Evolutionary conservation across 169 alveolate genomes (phyloP).

Genomic region (Perkinsus marinus): DNA sequence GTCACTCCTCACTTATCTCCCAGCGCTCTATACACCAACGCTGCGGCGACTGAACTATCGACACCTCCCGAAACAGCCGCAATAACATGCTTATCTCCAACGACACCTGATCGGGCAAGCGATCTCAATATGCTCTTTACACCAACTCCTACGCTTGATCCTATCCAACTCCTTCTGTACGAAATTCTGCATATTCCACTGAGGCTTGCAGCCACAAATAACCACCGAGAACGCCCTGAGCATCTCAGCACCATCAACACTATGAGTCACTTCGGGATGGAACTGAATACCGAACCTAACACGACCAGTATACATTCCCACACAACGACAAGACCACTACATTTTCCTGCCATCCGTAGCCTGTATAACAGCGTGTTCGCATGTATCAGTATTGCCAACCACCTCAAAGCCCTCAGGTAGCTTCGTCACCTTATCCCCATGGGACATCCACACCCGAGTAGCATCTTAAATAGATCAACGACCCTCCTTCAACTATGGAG

Average conservation of each 20-base stretch:
- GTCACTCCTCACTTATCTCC: slow-evolving; percentile 11
- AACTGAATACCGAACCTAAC: slow-evolving; percentile 31
- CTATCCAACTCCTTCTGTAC: slow-evolving; percentile 12
- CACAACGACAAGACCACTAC: not conserved
- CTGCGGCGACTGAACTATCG: slow-evolving; percentile 39
- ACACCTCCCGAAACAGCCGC: slow-evolving; percentile 48
- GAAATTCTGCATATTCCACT: slow-evolving; percentile 37
- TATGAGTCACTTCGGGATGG: slow-evolving; percentile 44
- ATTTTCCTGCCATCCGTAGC: not conserved
- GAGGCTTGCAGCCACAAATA: not conserved
- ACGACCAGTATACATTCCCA: not conserved
- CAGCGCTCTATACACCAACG: slow-evolving; percentile 17
- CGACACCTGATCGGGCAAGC: not conserved
- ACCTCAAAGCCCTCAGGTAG: slow-evolving; percentile 11
- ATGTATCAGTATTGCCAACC: not conserved
- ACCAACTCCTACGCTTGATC: not conserved
- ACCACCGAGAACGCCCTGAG: slow-evolving; percentile 24
- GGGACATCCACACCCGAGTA: slow-evolving; percentile 39
- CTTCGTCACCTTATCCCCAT: slow-evolving; percentile 31
- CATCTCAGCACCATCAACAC: slow-evolving; percentile 25
- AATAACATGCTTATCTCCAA: slow-evolving; percentile 7
- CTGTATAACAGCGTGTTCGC: not conserved
- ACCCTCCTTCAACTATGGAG: not conserved
- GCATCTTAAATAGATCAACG: not conserved
- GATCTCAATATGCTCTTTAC: too few species aligned